Percentiles rank a stretch among this genome's conserved stretches.
These are phyloP conservation scores for Isatis tinctoria DNA, from an alignment of 345 rosid genomes.

Conservation along the genomic window DNA sequence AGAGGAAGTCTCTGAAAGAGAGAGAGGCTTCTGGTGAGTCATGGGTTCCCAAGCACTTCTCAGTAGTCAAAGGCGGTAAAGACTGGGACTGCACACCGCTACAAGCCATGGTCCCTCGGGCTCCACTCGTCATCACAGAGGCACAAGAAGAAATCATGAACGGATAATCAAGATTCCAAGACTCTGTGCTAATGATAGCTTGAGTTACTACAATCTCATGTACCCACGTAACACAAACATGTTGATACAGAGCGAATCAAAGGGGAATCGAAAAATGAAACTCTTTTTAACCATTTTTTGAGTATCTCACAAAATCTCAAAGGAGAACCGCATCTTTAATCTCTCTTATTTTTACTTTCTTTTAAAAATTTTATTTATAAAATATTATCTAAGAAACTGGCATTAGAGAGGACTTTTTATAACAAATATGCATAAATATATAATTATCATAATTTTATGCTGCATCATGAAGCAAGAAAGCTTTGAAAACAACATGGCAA, in stretches of 20 bases:
- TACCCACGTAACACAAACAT: not conserved
- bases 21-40: constrained; percentile 45
- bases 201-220: not conserved
- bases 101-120: constrained; percentile 47
- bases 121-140: constrained; percentile 41
- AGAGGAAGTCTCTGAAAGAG: constrained; percentile 45
- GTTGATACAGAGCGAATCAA: too few species aligned
- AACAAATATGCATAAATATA: too few species aligned
- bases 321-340: too few species aligned
- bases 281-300: too few species aligned
- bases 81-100: constrained; percentile 64
- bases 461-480: not conserved
- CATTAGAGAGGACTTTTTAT: too few species aligned
- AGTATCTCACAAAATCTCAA: too few species aligned
- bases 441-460: too few species aligned
- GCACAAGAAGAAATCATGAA: not conserved
- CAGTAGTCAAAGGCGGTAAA: constrained; percentile 24
- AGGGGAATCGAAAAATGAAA: too few species aligned
- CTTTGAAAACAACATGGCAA: not conserved
- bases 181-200: not conserved
- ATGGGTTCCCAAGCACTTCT: constrained; percentile 71
- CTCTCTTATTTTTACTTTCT: too few species aligned
- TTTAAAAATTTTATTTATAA: too few species aligned
- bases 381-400: too few species aligned
- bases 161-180: not conserved